These are phyloP conservation scores for Podospora comata DNA, from an alignment of 495 filamentous ascomycete genomes.

Conservation along the genomic window DNA sequence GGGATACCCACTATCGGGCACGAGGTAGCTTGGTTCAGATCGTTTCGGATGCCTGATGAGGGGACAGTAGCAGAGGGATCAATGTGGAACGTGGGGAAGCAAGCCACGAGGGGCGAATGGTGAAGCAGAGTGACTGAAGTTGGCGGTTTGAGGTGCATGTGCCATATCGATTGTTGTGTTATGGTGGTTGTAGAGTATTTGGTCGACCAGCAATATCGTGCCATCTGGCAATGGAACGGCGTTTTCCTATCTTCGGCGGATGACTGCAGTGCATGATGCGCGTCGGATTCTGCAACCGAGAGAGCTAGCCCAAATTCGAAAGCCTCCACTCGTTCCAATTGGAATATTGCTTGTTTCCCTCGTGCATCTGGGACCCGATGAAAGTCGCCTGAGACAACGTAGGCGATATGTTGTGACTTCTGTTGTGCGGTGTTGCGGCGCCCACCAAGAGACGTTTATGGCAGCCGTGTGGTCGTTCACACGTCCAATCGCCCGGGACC, in stretches of 20 bases:
- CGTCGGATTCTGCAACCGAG: constrained; percentile 31
- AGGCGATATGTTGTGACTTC: constrained; percentile 3
- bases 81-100: constrained; percentile 6
- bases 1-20: constrained; percentile 13
- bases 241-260: constrained; percentile 31
- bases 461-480: constrained; percentile 19
- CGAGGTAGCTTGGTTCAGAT: constrained; percentile 17
- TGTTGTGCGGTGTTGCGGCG: background rate
- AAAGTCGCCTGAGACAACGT: constrained; percentile 8
- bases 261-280: constrained; percentile 28
- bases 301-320: constrained; percentile 30
- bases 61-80: constrained; percentile 18
- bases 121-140: constrained; percentile 20
- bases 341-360: constrained; percentile 9
- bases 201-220: constrained; percentile 45
- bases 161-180: constrained; percentile 25
- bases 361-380: constrained; percentile 17
- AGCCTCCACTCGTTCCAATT: constrained; percentile 16
- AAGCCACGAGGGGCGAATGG: constrained; percentile 23
- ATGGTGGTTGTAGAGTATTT: constrained; percentile 22
- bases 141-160: constrained; percentile 26
- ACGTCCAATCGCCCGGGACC: background rate
- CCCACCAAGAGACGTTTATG: constrained; percentile 12
- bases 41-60: constrained; percentile 22
- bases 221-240: constrained; percentile 47